Evolutionary conservation across 2,329 filamentous ascomycete genomes (phyloP).

Genomic region (Aspergillus sp.): DNA sequence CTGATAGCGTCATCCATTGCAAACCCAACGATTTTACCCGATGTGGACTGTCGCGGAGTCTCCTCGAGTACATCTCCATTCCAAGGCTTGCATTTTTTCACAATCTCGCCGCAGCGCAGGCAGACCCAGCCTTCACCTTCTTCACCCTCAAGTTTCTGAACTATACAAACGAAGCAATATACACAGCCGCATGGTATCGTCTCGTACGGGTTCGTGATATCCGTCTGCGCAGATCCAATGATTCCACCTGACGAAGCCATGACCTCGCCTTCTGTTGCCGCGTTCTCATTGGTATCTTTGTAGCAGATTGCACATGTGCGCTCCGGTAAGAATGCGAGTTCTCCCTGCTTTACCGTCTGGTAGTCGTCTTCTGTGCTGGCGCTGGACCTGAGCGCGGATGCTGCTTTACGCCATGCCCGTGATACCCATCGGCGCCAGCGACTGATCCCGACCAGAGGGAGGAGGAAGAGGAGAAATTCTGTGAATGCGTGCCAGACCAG

Average conservation of each 20-base stretch:
- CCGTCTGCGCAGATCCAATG: conserved; percentile 84
- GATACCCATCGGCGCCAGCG: conserved; percentile 91
- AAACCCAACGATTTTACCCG: conserved; percentile 49
- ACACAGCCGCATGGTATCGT: conserved; percentile 85
- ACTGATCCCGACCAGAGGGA: conserved; percentile 94
- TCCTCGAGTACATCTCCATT: conserved; percentile 76
- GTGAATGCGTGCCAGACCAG: conserved; percentile 99
- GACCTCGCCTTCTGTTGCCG: conserved; percentile 74
- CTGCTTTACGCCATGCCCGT: conserved; percentile 81
- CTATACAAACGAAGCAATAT: conserved; percentile 96
- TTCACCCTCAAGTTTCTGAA: conserved; percentile 84
- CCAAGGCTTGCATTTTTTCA: conserved; percentile 90
- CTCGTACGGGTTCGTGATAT: conserved; percentile 96
- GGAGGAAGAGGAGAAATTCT: conserved; percentile 93
- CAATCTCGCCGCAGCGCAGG: conserved; percentile 80
- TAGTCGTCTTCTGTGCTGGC: conserved; percentile 59
- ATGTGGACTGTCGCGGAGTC: conserved; percentile 36
- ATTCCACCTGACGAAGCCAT: conserved; percentile 73
- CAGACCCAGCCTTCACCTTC: conserved; percentile 95
- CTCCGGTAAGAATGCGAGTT: conserved; percentile 85
- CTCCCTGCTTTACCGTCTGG: conserved; percentile 63
- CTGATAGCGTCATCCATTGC: conserved; percentile 34
- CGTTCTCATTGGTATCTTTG: conserved; percentile 79
- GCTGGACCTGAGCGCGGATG: conserved; percentile 61
- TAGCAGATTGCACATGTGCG: conserved; percentile 97